phyloP scores from a whole-genome alignment of 148 eudicot species.

The Spergularia marina region DNA sequence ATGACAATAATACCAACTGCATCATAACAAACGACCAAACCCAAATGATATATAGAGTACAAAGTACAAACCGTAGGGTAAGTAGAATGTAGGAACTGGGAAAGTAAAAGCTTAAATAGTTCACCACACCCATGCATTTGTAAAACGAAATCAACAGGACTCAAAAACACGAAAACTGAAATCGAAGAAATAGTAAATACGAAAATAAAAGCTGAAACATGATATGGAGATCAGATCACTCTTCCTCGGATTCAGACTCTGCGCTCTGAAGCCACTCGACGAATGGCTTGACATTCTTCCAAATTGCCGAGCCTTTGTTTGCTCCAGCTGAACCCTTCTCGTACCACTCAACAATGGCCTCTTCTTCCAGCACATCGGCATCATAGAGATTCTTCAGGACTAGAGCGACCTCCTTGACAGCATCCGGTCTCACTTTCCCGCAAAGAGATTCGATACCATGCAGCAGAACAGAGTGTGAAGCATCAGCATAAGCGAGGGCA shows the following conservation, averaged over 20 bases:
- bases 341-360: constrained; percentile 55
- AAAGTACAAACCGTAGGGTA: too few species aligned
- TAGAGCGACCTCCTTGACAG: constrained; percentile 68
- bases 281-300: constrained; percentile 76
- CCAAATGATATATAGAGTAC: too few species aligned
- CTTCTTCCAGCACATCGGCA: constrained; percentile 68
- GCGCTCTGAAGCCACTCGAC: constrained; percentile 95
- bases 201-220: not conserved
- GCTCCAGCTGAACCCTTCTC: constrained; percentile 47
- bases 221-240: constrained; percentile 22
- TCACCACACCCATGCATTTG: too few species aligned
- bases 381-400: constrained; percentile 66
- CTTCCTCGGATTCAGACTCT: constrained; percentile 66
- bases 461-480: constrained; percentile 46
- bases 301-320: constrained; percentile 42
- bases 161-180: too few species aligned
- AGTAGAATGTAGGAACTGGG: too few species aligned
- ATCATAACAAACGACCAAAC: too few species aligned
- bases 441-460: constrained; percentile 57
- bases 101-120: too few species aligned
- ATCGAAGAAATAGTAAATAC: too few species aligned
- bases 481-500: constrained; percentile 42
- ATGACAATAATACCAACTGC: too few species aligned
- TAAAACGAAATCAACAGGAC: too few species aligned
- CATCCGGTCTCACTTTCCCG: constrained; percentile 45